A percentile compares a stretch with the other conserved stretches of the same genome.
These are phyloP conservation scores for Lecanicillium sp. DNA, from an alignment of 2,329 filamentous ascomycete species.

Conservation along the genomic window DNA sequence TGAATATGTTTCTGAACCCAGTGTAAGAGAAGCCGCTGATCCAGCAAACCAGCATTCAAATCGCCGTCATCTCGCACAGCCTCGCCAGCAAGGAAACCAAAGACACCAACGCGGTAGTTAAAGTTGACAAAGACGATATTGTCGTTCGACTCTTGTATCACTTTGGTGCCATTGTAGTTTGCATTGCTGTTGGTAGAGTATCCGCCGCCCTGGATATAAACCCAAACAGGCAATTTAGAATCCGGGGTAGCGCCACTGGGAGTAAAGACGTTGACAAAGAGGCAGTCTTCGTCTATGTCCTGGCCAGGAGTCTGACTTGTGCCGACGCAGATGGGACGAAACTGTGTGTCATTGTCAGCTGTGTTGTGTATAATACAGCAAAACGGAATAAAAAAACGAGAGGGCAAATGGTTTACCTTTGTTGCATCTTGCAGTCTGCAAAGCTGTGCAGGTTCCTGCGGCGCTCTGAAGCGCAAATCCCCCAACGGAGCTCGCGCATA, in stretches of 20 bases:
- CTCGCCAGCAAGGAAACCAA: slow-evolving; percentile 54
- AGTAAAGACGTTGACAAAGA: slow-evolving; percentile 40
- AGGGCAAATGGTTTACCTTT: slow-evolving; percentile 21
- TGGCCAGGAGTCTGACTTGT: slow-evolving; percentile 17
- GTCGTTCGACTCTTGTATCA: slow-evolving; percentile 33
- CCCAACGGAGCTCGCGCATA: slow-evolving; percentile 44
- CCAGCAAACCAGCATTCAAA: slow-evolving; percentile 55
- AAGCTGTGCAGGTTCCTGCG: slow-evolving; percentile 30
- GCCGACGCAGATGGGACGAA: slow-evolving; percentile 36
- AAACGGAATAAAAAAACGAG: no score
- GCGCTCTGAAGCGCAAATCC: slow-evolving; percentile 41
- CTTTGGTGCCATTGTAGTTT: slow-evolving; percentile 41
- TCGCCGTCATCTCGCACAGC: slow-evolving; percentile 45
- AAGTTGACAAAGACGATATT: slow-evolving; percentile 50
- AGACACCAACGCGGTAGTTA: slow-evolving; percentile 54
- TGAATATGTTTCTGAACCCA: slow-evolving; percentile 55
- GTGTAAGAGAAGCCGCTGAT: slow-evolving; percentile 50
- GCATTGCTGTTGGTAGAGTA: slow-evolving; percentile 39
- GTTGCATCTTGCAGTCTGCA: slow-evolving; percentile 26
- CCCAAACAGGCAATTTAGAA: slow-evolving; percentile 27
- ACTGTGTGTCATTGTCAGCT: slow-evolving; percentile 23
- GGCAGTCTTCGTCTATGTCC: slow-evolving; percentile 33
- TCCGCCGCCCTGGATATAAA: slow-evolving; percentile 36
- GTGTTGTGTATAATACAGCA: not conserved
- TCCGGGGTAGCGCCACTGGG: slow-evolving; percentile 22